Conservation (phyloP, 2,329 filamentous ascomycete species). For the Dichotomopilus funicola region DNA sequence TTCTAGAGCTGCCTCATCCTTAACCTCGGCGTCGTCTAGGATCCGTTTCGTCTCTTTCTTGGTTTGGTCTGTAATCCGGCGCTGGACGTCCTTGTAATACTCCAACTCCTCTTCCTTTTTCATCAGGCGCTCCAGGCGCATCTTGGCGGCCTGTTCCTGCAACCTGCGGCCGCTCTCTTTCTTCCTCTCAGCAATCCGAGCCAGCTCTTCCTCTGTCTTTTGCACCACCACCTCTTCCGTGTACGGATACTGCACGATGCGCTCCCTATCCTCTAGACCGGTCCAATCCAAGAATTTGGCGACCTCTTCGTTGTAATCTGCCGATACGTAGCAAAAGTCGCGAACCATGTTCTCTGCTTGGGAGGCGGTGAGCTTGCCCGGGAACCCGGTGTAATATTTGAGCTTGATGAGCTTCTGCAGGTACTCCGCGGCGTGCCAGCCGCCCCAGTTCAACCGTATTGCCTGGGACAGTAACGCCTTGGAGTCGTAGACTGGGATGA, state of each 20-base stretch:
- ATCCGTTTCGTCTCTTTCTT: slow-evolving; percentile 89
- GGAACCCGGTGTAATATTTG: slow-evolving; percentile 80
- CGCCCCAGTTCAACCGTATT: slow-evolving; percentile 90
- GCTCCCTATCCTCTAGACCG: slow-evolving; percentile 80
- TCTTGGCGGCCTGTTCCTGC: slow-evolving; percentile 94
- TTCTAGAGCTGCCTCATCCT: slow-evolving; percentile 82
- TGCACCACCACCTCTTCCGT: slow-evolving; percentile 85
- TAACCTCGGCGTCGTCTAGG: slow-evolving; percentile 84
- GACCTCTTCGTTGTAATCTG: slow-evolving; percentile 75
- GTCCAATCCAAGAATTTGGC: slow-evolving; percentile 79
- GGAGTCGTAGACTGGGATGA: slow-evolving; percentile 85
- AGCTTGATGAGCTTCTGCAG: slow-evolving; percentile 80
- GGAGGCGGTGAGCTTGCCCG: slow-evolving; percentile 74
- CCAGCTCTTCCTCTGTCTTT: slow-evolving; percentile 92
- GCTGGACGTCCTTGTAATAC: slow-evolving; percentile 81
- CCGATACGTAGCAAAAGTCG: slow-evolving; percentile 84
- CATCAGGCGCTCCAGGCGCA: slow-evolving; percentile 90
- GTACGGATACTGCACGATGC: slow-evolving; percentile 86
- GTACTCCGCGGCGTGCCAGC: slow-evolving; percentile 84
- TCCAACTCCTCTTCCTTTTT: slow-evolving; percentile 93
- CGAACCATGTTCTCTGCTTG: slow-evolving; percentile 84
- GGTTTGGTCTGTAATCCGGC: slow-evolving; percentile 62
- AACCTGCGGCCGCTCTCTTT: slow-evolving; percentile 87
- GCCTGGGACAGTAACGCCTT: slow-evolving; percentile 81
- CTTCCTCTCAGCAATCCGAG: slow-evolving; percentile 82